Evolutionary conservation across 2,329 filamentous ascomycete species (phyloP), one percentile per base, ranked within the genome.

Genomic region (Arthrobotrys pseudoclavata): DNA sequence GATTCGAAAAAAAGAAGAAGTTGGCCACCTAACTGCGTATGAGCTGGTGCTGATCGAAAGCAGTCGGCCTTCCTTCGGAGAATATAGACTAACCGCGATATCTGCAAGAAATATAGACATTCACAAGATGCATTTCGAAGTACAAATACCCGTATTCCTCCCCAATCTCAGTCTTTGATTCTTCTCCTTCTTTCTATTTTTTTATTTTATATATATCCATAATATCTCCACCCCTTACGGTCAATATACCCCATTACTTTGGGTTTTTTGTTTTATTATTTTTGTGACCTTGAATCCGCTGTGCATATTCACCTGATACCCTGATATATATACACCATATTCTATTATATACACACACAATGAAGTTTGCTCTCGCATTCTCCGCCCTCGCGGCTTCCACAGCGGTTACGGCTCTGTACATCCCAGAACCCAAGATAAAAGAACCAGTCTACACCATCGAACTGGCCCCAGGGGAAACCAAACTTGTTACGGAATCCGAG

Each of bases 1-100:
- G 31, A 47, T 22, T 57, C 2, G 29, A 26, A 29, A 2, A 15
- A 20, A n/a, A n/a, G 29, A n/a, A n/a, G 50, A 66, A 42, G 31
- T 66, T 70, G 57, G 67, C 61, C 71, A 77, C 67, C 67, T 71
- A 77, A 50, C 22, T 77, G 52, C 61, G 67, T 77, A 68, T 70
- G 48, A 18, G 13, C n/a, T 40, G 42, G 18, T 68, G 74, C 26
- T 47, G 67, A 71, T 77, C 74, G 52, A 71, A 47, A 40, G 5
- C 34, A 42, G 24, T 24, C 15, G 26, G n/a, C 34, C 31, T 22
- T 6, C 20, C 55, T 40, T 69, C 63, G 63, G 71, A 64, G 53
- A 69, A 69, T 69, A 55, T 62, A n/a, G 45, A 53, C 48, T 26
- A 42, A 52, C 60, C 24, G 34, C 20, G 55, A 60, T 60, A 60